These are phyloP conservation scores for Macaranga tanarius DNA, from an alignment of 441 rosid genomes.

Conservation along the genomic window DNA sequence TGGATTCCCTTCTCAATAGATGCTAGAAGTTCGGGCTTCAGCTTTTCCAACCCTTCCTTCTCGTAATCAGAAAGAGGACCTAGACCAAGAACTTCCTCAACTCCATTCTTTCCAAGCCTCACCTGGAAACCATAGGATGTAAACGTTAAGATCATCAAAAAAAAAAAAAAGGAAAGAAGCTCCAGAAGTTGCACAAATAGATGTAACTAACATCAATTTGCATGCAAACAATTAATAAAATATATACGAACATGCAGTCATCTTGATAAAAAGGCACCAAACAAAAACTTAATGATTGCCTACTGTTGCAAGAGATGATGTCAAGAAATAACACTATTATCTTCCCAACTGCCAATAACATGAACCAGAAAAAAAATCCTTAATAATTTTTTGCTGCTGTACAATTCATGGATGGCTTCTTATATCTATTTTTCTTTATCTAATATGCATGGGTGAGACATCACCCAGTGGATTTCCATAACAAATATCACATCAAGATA, in stretches of 20 bases:
- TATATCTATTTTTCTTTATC: too few species aligned
- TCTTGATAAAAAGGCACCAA: too few species aligned
- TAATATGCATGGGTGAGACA: too few species aligned
- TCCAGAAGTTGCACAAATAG: not conserved
- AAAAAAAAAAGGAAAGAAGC: not conserved
- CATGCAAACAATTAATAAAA: not conserved
- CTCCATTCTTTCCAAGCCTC: slow-evolving; percentile 86
- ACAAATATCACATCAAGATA: too few species aligned
- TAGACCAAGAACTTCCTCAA: slow-evolving; percentile 79
- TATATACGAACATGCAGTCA: too few species aligned
- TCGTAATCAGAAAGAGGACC: slow-evolving; percentile 83
- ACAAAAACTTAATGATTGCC: too few species aligned
- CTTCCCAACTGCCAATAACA: not conserved
- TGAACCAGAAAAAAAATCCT: too few species aligned
- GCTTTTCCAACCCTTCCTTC: slow-evolving; percentile 71
- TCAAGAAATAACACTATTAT: too few species aligned
- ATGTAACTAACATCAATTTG: not conserved
- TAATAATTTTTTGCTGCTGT: not conserved
- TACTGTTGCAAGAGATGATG: too few species aligned
- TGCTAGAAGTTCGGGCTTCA: slow-evolving; percentile 74
- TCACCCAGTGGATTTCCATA: too few species aligned
- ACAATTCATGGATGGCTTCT: too few species aligned
- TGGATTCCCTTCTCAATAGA: slow-evolving; percentile 89
- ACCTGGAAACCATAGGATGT: slow-evolving; percentile 49
- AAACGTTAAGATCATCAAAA: not conserved